Base-by-base conservation (phyloP, 1,284 basidiomycete genomes). In the Phlebopus sp. region DNA sequence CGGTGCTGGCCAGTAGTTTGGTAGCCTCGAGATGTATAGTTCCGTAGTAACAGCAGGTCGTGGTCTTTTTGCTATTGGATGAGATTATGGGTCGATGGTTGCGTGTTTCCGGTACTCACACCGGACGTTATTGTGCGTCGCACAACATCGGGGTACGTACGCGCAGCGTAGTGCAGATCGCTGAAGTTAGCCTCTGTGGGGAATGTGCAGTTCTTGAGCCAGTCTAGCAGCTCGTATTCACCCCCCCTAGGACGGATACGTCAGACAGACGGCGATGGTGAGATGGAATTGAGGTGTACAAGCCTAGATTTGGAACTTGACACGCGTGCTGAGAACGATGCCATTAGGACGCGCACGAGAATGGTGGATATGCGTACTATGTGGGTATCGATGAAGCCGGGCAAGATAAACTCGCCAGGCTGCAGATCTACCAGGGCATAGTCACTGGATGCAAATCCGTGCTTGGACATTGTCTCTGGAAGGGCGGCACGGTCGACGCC, bases 1-100 rank as follows among this genome's bases (percentile, higher is more conserved):
- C 80, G 21, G 90, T 79, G 40, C 92, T 81, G 2, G 91, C 93
- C 1, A 98, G 79, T 30, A 81, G 71, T 67, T 89, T 90, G 8
- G 90, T 91, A 0, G 87, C 81, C 51, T 90, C 86, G 15, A 86
- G 70, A 67, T 99, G 92, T 5, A 96, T 67, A 0, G 86, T 88
- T 10, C 84, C 90, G 65, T 92, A 97, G 68, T 97, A 97, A 66
- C 92, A 96, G 56, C 87, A 91, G 0, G 93, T 97, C 0, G 94
- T 96, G 0, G 93, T 97, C 90, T 92, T 55, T 11, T 31, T 42
- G 9, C 27, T 29, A 29, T 23, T 45, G 15, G 10, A 21, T 51
- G 19, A 44, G 36, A 30, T 8, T 29, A 29, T 4, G 8, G 14
- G 27, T 35, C 17, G 40, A 53, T 25, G 9, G 6, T 9, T 19